Evolutionary conservation across 2,329 filamentous ascomycete species (phyloP), one percentile per base, ranked within the genome.

Genomic region (Penicillium sp.): DNA sequence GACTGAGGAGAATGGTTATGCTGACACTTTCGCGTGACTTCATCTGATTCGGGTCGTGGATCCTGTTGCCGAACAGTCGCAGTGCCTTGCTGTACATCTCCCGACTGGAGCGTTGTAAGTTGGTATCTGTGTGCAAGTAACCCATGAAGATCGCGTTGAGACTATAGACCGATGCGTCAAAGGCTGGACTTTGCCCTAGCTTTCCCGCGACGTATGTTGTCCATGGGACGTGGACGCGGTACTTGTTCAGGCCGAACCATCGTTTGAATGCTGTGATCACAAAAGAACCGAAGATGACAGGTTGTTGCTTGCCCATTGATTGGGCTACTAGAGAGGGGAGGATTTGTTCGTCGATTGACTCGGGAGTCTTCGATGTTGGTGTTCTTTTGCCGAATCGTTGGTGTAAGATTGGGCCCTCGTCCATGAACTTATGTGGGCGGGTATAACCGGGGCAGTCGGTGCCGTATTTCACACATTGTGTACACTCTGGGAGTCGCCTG

Each of bases 401-500:
- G 42, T 63, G 58, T 10, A 71, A 52, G 39, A 60, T 59, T 9
- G 60, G 60, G 16, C 66, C 65, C 58, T 71, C 67, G 52, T 71
- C 67, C 53, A 68, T 64, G 45, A 71, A 70, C 52, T 70, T 70
- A 26, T 64, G 54, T 26, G 61, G 49, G 34, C 57, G 56, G 2
- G 47, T 51, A 42, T 69, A 69, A 23, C 68, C 67, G 2, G 67
- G 68, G 47, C 68, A 71, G n/a, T 58, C 54, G 39, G 61, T 62
- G 47, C 67, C 68, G 48, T 69, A 66, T 55, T 64, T 66, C 45
- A 55, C 52, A 49, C 69, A 71, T 53, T 68, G 68, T 23, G 65
- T 61, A 49, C 66, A 69, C 50, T 59, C 51, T 8, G 66, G 66
- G 16, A 59, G 63, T 15, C 55, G 51, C 34, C 61, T 52, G 49